Evolutionary conservation across 1,139 yeast genomes (phyloP), one percentile per base, ranked within the genome.

Genomic region (Yamadazyma mexicana): DNA sequence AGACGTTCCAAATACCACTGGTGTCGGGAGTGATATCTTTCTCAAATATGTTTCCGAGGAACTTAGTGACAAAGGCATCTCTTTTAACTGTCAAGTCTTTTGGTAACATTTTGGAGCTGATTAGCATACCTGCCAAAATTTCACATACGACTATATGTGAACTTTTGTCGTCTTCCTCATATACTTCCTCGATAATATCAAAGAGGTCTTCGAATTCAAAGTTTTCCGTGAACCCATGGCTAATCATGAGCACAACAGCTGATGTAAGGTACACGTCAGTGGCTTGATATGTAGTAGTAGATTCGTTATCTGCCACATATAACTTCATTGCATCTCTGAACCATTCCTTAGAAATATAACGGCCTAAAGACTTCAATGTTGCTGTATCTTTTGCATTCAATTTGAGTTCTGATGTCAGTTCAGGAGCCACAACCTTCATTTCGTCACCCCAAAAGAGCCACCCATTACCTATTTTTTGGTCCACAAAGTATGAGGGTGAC

Each of bases 391-490:
- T 41, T 1, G 61, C 66, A 9, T 61, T 53, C 23, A 75, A 49
- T 2, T 48, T 38, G 23, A 47, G 45, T 6, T 47, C 44, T 16
- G 26, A 34, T 3, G 40, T 15, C 9, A 40, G 25, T 1, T 63
- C 59, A n/a, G 33, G 24, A 6, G 56, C 54, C 10, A 77, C 67
- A 1, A 77, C 94, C 24, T 61, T 56, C 62, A 87, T 57, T 0
- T 62, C 47, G 9, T 76, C 63, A 14, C 83, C 87, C 96, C 97
- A 88, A 37, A 84, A 83, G 14, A 87, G 62, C 83, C 94, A 87
- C 0, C 97, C 96, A 10, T 66, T 62, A 54, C 67, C 71, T 2
- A 75, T 66, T 40, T 73, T 76, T 24, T 72, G 70, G 52, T 85
- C 92, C 46, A 83, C 65, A 49, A 63, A 84, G 52, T 67, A 84